A percentile compares a stretch with the other conserved stretches of the same genome.
Evolutionary conservation across 208 protist genomes (phyloP).

Genomic region (Hexamita inflata): DNA sequence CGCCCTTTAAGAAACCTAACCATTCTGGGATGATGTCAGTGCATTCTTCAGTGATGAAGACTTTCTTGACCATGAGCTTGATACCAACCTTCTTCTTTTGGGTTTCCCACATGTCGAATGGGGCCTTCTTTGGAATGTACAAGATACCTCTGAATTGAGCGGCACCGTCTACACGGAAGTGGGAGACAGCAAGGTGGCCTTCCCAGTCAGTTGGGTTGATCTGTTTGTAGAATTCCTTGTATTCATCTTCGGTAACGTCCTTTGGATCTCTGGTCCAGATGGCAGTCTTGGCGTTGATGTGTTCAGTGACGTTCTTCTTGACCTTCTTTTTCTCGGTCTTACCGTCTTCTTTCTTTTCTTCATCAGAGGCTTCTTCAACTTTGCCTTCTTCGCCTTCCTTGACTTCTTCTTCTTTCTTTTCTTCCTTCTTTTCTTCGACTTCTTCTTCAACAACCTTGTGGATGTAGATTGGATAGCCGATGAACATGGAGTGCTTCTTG

Average conservation of each 20-base stretch:
- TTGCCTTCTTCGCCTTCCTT: slow-evolving; percentile 59
- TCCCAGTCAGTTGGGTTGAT: slow-evolving; percentile 73
- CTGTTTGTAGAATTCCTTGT: slow-evolving; percentile 92
- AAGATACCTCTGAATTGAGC: slow-evolving; percentile 87
- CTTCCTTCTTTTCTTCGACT: slow-evolving; percentile 52
- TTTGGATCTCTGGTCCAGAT: slow-evolving; percentile 82
- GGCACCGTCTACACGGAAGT: slow-evolving; percentile 91
- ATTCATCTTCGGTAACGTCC: slow-evolving; percentile 89
- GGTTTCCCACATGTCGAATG: slow-evolving; percentile 71
- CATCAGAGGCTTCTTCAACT: slow-evolving; percentile 46
- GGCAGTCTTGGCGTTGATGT: slow-evolving; percentile 91
- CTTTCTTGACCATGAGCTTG: slow-evolving; percentile 58
- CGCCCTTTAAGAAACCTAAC: slow-evolving; percentile 82
- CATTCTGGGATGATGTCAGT: slow-evolving; percentile 87
- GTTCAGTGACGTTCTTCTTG: slow-evolving; percentile 65
- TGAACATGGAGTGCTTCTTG: slow-evolving; percentile 94
- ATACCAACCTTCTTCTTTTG: slow-evolving; percentile 85
- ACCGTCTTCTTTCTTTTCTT: slow-evolving; percentile 47
- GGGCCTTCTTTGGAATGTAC: slow-evolving; percentile 75
- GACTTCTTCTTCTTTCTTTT: slow-evolving; percentile 57
- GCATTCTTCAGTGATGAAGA: slow-evolving; percentile 94
- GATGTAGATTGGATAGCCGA: slow-evolving; percentile 87
- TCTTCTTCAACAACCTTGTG: slow-evolving; percentile 52
- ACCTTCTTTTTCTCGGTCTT: slow-evolving; percentile 60
- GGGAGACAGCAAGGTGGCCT: slow-evolving; percentile 73